These are phyloP conservation scores for Phytopythium vexans DNA, from an alignment of 352 stramenopile genomes.

Conservation along the genomic window DNA sequence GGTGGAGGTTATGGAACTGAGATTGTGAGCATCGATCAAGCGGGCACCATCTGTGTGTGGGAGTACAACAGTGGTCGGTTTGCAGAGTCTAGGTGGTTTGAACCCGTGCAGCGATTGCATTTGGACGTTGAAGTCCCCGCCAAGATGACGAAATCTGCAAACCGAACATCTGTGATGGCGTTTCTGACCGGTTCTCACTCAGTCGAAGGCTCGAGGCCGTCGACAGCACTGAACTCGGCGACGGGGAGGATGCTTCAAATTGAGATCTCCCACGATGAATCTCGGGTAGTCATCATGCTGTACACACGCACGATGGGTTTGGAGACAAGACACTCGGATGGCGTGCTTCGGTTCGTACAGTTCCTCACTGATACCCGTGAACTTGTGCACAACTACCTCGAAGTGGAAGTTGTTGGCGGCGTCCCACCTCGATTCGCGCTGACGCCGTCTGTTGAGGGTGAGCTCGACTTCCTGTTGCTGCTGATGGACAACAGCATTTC, in stretches of 20 bases:
- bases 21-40: slow-evolving; percentile 44
- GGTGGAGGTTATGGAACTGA: slow-evolving; percentile 5
- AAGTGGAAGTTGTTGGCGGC: slow-evolving; percentile 17
- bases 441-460: slow-evolving; percentile 7
- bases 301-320: slow-evolving; percentile 6
- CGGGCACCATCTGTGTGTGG: slow-evolving; percentile 32
- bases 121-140: slow-evolving; percentile 17
- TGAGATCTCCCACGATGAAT: slow-evolving; percentile 21
- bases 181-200: too few relatives aligned
- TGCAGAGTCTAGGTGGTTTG: slow-evolving; percentile 44
- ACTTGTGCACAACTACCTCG: slow-evolving; percentile 19
- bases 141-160: too few relatives aligned
- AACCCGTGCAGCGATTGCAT: slow-evolving; percentile 14
- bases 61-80: slow-evolving; percentile 32
- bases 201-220: too few relatives aligned
- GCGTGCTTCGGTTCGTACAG: slow-evolving; percentile 31
- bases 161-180: too few relatives aligned
- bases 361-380: slow-evolving; percentile 19
- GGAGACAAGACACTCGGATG: neutral
- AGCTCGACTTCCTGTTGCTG: slow-evolving; percentile 20
- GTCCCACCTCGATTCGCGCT: slow-evolving; percentile 37
- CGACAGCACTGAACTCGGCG: neutral
- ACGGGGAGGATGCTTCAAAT: slow-evolving; percentile 44
- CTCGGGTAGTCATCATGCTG: slow-evolving; percentile 41
- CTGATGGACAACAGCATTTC: slow-evolving; percentile 28